A percentile compares a stretch with the other conserved stretches of the same genome.
These are phyloP conservation scores for Hygrocybe coccinea DNA, from an alignment of 768 basidiomycete species.

Conservation along the genomic window DNA sequence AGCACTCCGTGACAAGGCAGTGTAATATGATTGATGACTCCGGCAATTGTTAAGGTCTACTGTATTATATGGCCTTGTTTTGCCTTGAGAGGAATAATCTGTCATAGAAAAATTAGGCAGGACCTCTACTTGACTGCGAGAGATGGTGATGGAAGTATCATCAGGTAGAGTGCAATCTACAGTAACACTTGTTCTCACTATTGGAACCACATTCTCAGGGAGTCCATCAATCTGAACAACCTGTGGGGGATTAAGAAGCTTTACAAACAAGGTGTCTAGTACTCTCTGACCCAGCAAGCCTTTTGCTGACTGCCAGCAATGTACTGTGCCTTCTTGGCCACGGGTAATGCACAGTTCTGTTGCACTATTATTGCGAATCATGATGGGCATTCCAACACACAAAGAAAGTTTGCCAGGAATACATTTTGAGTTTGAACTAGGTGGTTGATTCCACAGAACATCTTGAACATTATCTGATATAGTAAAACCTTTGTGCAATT, in stretches of 20 bases:
- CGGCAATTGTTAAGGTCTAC: conserved; percentile 22
- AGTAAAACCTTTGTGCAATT: background rate
- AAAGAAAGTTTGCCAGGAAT: conserved; percentile 28
- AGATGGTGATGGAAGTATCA: conserved; percentile 15
- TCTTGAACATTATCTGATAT: background rate
- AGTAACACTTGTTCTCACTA: conserved; percentile 6
- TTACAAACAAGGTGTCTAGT: conserved; percentile 18
- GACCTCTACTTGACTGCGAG: conserved; percentile 4
- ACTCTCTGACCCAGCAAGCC: conserved; percentile 12
- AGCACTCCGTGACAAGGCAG: conserved; percentile 26
- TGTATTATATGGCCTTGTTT: conserved; percentile 23
- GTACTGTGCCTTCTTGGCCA: conserved; percentile 26
- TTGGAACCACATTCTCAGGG: conserved; percentile 21
- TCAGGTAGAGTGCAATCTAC: conserved; percentile 15
- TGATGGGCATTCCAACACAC: conserved; percentile 28
- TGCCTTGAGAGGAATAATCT: conserved; percentile 33
- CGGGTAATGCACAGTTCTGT: conserved; percentile 31
- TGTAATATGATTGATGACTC: conserved; percentile 30
- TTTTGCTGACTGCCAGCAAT: conserved; percentile 20
- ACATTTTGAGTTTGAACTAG: conserved; percentile 9
- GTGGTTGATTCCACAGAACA: conserved; percentile 10
- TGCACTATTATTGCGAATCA: conserved; percentile 24
- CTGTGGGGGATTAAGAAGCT: conserved; percentile 14
- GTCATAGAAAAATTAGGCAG: conserved; percentile 22
- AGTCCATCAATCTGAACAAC: conserved; percentile 1